These are phyloP conservation scores for Rhizopus delemar DNA, from an alignment of 371 early-diverging fungal genomes.

Conservation along the genomic window DNA sequence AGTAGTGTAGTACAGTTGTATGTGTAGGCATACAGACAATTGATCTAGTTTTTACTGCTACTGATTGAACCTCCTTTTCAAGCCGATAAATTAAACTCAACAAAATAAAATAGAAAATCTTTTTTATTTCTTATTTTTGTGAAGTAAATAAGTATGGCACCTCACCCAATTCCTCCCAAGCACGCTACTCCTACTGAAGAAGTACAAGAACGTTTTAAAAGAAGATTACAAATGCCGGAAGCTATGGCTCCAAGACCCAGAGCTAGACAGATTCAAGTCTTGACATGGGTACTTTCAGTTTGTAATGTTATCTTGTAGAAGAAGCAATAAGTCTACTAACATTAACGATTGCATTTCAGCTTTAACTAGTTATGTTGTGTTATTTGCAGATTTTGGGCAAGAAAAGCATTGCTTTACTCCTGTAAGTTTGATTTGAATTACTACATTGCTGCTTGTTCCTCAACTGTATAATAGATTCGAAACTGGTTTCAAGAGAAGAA, in stretches of 20 bases:
- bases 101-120: too few relatives aligned
- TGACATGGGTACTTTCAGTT: conserved; percentile 38
- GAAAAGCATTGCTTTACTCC: conserved; percentile 51
- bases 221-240: conserved; percentile 37
- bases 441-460: background rate
- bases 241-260: conserved; percentile 39
- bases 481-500: conserved; percentile 48
- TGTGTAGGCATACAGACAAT: too few relatives aligned
- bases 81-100: too few relatives aligned
- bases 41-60: too few relatives aligned
- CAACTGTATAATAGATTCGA: conserved; percentile 32
- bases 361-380: conserved; percentile 42
- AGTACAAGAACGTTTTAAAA: conserved; percentile 32
- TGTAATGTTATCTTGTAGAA: conserved; percentile 21
- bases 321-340: background rate
- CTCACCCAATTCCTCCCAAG: conserved; percentile 12
- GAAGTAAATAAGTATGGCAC: conserved; percentile 4
- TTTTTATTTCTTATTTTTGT: too few relatives aligned
- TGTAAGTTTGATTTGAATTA: conserved; percentile 23
- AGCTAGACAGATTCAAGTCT: conserved; percentile 42
- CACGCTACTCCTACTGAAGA: conserved; percentile 15
- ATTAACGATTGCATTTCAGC: conserved; percentile 21
- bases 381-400: conserved; percentile 52
- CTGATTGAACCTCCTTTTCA: too few relatives aligned
- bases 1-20: too few relatives aligned